Percentiles rank a stretch among this genome's conserved stretches.
Conservation (phyloP, 768 basidiomycete genomes). For the Xanthoconium stramineum region DNA sequence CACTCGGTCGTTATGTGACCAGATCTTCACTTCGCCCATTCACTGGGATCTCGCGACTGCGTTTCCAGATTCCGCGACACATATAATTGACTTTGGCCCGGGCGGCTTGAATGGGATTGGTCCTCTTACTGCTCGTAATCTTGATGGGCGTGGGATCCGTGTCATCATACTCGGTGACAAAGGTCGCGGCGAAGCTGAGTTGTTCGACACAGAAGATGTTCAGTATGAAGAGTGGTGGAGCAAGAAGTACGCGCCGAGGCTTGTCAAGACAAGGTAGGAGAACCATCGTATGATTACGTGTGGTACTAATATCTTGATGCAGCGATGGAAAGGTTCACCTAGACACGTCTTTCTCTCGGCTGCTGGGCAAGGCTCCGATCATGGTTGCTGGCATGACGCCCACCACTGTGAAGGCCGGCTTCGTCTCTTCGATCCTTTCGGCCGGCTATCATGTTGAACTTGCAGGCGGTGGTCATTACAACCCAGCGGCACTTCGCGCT, state of each 20-base stretch:
- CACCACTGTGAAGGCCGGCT: constrained; percentile 91
- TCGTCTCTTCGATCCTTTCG: constrained; percentile 87
- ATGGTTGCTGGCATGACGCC: constrained; percentile 99
- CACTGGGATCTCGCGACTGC: constrained; percentile 90
- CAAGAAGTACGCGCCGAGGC: constrained; percentile 78
- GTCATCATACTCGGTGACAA: constrained; percentile 90
- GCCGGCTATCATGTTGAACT: constrained; percentile 97
- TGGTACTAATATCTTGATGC: not conserved
- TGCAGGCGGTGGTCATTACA: constrained; percentile 98
- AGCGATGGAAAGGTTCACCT: constrained; percentile 91
- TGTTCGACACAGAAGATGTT: constrained; percentile 65
- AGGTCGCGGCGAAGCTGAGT: constrained; percentile 82
- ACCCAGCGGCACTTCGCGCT: constrained; percentile 77
- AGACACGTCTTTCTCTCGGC: constrained; percentile 94
- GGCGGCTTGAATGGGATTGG: constrained; percentile 94
- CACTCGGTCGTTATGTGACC: constrained; percentile 85
- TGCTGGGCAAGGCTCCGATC: constrained; percentile 94
- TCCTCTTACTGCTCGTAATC: constrained; percentile 81
- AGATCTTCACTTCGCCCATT: constrained; percentile 89
- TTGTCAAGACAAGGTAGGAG: constrained; percentile 83
- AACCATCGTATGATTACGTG: not conserved
- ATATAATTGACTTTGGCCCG: constrained; percentile 95
- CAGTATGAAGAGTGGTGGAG: constrained; percentile 88
- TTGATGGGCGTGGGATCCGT: constrained; percentile 91
- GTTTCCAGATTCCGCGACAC: constrained; percentile 89